Evolutionary conservation across 2,329 filamentous ascomycete species (phyloP).

Genomic region (Xylariaceae sp.): DNA sequence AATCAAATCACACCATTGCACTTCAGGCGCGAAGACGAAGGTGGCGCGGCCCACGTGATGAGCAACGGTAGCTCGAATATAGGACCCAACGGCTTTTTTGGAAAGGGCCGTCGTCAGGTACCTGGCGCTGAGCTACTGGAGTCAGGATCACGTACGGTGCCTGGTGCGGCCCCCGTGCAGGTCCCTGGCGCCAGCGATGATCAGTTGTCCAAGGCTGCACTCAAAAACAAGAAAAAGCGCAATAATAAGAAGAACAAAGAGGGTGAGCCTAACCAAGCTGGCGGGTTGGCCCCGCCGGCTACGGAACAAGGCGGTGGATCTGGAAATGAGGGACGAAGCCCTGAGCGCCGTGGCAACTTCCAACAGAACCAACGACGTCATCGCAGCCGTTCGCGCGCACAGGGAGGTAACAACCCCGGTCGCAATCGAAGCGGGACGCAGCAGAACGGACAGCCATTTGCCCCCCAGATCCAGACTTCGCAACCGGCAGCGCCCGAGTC

Average conservation of each 20-base stretch:
- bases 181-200: conserved; percentile 61
- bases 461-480: conserved; percentile 26
- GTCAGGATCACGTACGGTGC: conserved; percentile 56
- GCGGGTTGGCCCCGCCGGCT: conserved; percentile 43
- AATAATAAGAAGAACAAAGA: conserved; percentile 87
- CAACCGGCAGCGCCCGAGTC: conserved; percentile 44
- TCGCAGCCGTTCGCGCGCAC: conserved; percentile 49
- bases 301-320: conserved; percentile 38
- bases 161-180: conserved; percentile 65
- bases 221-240: conserved; percentile 99
- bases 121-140: conserved; percentile 72
- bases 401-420: conserved; percentile 39
- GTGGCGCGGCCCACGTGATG: conserved; percentile 78
- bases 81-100: conserved; percentile 82
- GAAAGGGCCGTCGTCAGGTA: conserved; percentile 67
- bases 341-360: conserved; percentile 56
- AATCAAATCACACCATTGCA: conserved; percentile 84
- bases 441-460: conserved; percentile 30
- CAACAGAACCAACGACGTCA: conserved; percentile 48
- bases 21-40: conserved; percentile 97
- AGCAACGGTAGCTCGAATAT: conserved; percentile 73
- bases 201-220: conserved; percentile 73
- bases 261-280: conserved; percentile 49
- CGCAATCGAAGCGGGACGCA: conserved; percentile 50
- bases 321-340: conserved; percentile 56